phyloP scores from a whole-genome alignment of 768 basidiomycete species.

The Daedalea quercina region DNA sequence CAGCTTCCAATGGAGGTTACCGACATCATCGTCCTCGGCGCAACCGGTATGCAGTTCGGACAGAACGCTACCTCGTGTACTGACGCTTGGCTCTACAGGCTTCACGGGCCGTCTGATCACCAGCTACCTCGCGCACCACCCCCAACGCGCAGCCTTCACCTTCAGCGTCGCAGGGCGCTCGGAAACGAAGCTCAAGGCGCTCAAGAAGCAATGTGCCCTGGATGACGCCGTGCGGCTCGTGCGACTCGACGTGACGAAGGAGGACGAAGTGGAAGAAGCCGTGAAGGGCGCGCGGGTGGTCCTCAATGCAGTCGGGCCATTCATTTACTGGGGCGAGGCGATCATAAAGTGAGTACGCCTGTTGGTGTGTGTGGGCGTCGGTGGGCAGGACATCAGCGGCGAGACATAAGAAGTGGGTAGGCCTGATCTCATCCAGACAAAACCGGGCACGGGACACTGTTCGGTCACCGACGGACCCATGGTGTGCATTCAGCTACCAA shows the following conservation, averaged over 20 bases:
- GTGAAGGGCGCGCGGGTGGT: conserved; percentile 60
- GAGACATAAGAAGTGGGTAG: too few species aligned
- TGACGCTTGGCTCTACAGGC: conserved; percentile 27
- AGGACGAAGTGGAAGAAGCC: conserved; percentile 44
- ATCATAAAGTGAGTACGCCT: conserved; percentile 50
- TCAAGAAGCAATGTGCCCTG: conserved; percentile 42
- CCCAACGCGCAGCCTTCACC: conserved; percentile 51
- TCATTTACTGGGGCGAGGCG: conserved; percentile 61
- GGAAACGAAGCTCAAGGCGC: conserved; percentile 46
- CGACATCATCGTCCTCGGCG: conserved; percentile 67
- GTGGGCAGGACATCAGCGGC: too few species aligned
- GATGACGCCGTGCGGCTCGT: conserved; percentile 36
- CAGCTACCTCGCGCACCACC: conserved; percentile 60
- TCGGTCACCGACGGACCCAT: too few species aligned
- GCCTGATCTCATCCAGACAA: too few species aligned
- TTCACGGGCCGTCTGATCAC: conserved; percentile 66
- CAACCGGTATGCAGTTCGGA: conserved; percentile 37
- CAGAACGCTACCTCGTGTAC: not conserved
- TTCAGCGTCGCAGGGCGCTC: conserved; percentile 71
- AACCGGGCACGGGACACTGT: too few species aligned
- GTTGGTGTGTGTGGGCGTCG: too few species aligned
- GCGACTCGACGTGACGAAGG: conserved; percentile 54
- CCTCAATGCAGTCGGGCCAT: conserved; percentile 76
- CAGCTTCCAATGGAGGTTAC: not conserved
- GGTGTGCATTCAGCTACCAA: too few species aligned